A percentile compares a stretch with the other conserved stretches of the same genome.
phyloP scores from a whole-genome alignment of 2,329 filamentous ascomycete genomes.

The Pseudocercospora vitis region DNA sequence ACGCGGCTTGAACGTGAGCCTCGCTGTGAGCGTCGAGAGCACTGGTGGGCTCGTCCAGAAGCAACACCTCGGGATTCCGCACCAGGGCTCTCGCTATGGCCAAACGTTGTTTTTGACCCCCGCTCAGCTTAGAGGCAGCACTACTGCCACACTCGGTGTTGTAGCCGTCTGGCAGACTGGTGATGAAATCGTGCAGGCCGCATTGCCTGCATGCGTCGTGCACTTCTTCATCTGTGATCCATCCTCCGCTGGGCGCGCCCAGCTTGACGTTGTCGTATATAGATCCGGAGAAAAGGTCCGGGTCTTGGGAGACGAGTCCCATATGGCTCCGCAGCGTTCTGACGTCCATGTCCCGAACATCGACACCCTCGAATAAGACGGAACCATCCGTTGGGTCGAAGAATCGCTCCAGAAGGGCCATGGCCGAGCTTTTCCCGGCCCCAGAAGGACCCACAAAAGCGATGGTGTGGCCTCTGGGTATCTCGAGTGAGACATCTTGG shows the following conservation, averaged over 20 bases:
- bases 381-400: conserved; percentile 44
- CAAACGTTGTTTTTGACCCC: conserved; percentile 49
- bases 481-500: conserved; percentile 49
- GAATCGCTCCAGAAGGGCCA: conserved; percentile 50
- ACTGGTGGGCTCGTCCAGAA: conserved; percentile 51
- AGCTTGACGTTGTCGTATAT: conserved; percentile 48
- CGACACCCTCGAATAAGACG: conserved; percentile 44
- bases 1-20: conserved; percentile 44
- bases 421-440: conserved; percentile 48
- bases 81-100: conserved; percentile 50
- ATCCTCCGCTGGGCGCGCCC: conserved; percentile 34
- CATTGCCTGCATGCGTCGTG: conserved; percentile 44
- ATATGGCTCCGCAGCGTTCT: conserved; percentile 41
- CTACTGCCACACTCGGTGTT: conserved; percentile 48
- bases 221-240: conserved; percentile 33
- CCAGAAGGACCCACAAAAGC: conserved; percentile 49
- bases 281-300: conserved; percentile 47
- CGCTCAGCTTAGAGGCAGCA: conserved; percentile 43
- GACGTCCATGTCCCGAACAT: conserved; percentile 43
- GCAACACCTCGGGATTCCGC: conserved; percentile 47
- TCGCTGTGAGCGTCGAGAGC: conserved; percentile 50
- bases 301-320: conserved; percentile 48
- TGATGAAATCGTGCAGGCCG: conserved; percentile 50
- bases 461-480: conserved; percentile 54
- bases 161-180: conserved; percentile 49